A percentile compares a stretch with the other conserved stretches of the same genome.
These are phyloP conservation scores for Vitis hybrid DNA, from an alignment of 177 flowering plant genomes.

Conservation along the genomic window DNA sequence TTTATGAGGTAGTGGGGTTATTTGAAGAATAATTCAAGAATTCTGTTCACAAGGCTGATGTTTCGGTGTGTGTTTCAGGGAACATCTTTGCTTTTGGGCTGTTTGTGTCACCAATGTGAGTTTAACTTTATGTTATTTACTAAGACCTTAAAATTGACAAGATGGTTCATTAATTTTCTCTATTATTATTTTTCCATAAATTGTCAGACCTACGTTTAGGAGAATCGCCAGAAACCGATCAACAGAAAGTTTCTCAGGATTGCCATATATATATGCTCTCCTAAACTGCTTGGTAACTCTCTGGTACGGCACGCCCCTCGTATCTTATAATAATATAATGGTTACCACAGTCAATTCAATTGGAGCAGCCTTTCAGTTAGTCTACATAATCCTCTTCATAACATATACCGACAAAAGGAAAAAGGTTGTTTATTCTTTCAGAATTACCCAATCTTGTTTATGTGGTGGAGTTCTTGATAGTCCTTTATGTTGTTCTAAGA, in stretches of 20 bases:
- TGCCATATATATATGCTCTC: slow-evolving; percentile 85
- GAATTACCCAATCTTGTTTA: neutral
- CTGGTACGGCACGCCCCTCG: slow-evolving; percentile 87
- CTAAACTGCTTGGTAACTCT: slow-evolving; percentile 85
- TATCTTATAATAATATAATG: slow-evolving; percentile 49
- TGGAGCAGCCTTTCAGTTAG: slow-evolving; percentile 80
- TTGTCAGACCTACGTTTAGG: slow-evolving; percentile 76
- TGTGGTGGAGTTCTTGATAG: slow-evolving; percentile 2
- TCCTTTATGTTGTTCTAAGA: neutral
- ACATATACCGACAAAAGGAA: slow-evolving; percentile 54
- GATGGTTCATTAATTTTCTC: neutral
- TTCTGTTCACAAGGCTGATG: neutral
- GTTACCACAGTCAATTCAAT: slow-evolving; percentile 79
- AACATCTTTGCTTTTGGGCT: slow-evolving; percentile 59
- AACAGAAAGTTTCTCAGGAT: slow-evolving; percentile 86
- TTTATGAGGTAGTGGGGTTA: too few species aligned
- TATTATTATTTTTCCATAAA: neutral
- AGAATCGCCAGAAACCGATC: slow-evolving; percentile 70
- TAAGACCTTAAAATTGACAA: neutral
- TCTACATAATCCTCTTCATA: slow-evolving; percentile 60
- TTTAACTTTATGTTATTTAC: slow-evolving; percentile 1
- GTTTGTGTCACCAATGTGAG: slow-evolving; percentile 63
- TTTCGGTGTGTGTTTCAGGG: slow-evolving; percentile 38
- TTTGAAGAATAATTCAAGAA: neutral
- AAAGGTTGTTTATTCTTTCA: slow-evolving; percentile 45